Evolutionary conservation across 2,329 filamentous ascomycete species (phyloP).

Genomic region (Thielaviopsis punctulata): DNA sequence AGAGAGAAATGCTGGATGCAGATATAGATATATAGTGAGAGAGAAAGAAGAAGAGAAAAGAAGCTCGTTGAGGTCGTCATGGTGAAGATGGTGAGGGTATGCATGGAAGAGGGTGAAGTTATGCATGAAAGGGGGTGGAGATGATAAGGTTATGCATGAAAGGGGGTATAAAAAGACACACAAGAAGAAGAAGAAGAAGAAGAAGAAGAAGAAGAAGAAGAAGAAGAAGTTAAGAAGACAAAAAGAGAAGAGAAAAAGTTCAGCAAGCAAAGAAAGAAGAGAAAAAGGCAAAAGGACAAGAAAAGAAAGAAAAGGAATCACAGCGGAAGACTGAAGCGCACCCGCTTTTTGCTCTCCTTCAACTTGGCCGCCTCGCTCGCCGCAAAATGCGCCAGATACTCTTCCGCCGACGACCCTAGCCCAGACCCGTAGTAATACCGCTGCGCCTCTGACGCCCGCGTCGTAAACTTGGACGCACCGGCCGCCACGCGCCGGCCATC

Average conservation of each 20-base stretch:
- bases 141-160: background rate
- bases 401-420: slow-evolving; percentile 2
- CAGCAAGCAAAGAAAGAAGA: background rate
- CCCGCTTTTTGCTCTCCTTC: slow-evolving; percentile 7
- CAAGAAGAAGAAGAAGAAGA: background rate
- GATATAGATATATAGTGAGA: no score
- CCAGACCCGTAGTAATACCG: slow-evolving; percentile 7
- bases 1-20: no score
- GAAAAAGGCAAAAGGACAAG: background rate
- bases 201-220: background rate
- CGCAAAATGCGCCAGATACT: slow-evolving; percentile 7
- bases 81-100: background rate
- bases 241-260: background rate
- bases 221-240: background rate
- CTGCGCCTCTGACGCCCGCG: background rate
- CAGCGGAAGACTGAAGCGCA: slow-evolving; percentile 6
- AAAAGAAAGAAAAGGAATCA: background rate
- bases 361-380: slow-evolving; percentile 1
- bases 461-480: slow-evolving; percentile 5
- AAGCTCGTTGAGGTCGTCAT: background rate
- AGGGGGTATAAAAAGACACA: background rate
- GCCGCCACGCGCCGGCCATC: slow-evolving; percentile 2
- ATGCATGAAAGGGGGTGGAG: background rate
- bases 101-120: background rate
- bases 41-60: no score